A percentile compares a stretch with the other conserved stretches of the same genome.
Conservation (phyloP, 1,139 yeast species). For the Wickerhamomyces sp. region DNA sequence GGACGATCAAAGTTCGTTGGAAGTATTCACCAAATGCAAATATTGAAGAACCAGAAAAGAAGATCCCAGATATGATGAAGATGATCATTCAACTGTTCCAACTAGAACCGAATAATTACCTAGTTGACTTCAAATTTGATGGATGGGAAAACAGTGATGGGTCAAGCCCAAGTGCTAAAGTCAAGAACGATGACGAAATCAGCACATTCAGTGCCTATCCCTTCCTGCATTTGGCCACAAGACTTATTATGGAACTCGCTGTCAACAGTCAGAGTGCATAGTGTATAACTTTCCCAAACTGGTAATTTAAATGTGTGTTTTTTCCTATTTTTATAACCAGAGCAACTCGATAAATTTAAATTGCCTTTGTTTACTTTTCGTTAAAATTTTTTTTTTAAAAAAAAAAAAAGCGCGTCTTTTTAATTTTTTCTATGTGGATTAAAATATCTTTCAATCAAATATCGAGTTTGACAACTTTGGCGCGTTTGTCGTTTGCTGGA, state of each 20-base stretch:
- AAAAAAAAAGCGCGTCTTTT: neutral
- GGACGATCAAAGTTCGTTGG: constrained; percentile 99
- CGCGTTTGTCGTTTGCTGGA: neutral
- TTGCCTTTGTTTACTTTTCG: neutral
- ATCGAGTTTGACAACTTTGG: neutral
- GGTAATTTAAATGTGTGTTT: constrained; percentile 2
- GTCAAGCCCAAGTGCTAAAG: constrained; percentile 13
- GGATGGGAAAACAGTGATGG: constrained; percentile 73
- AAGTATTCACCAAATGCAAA: constrained; percentile 50
- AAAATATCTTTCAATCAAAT: too few species aligned
- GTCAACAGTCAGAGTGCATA: constrained; percentile 61
- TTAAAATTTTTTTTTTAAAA: neutral
- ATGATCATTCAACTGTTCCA: constrained; percentile 97
- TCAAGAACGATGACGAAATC: constrained; percentile 56
- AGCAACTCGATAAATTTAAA: neutral
- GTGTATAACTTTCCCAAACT: constrained; percentile 3
- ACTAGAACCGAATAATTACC: constrained; percentile 89
- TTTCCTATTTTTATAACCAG: too few species aligned
- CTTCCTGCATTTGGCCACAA: constrained; percentile 85
- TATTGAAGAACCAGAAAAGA: constrained; percentile 22
- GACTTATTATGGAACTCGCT: constrained; percentile 93
- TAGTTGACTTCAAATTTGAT: constrained; percentile 96
- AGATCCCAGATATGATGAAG: constrained; percentile 78
- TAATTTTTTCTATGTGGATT: too few species aligned
- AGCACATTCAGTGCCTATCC: constrained; percentile 92